Conservation (phyloP, 2,329 filamentous ascomycete genomes). For the Thyridium curvatum region DNA sequence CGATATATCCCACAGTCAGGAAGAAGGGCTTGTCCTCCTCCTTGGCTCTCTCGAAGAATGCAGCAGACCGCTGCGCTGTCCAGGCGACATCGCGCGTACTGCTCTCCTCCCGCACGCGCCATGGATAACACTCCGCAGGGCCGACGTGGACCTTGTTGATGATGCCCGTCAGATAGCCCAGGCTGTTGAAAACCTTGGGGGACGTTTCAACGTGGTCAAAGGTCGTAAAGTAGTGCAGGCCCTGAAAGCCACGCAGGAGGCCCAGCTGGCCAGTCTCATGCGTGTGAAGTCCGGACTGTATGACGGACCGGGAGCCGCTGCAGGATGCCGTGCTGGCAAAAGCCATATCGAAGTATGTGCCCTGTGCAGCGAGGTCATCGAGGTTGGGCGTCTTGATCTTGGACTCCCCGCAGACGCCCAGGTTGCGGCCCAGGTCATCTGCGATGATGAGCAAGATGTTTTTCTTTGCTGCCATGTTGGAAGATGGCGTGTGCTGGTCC, state of each 20-base stretch:
- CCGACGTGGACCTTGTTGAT: constrained; percentile 41
- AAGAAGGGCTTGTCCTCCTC: constrained; percentile 26
- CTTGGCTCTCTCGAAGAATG: constrained; percentile 27
- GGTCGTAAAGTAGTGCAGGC: constrained; percentile 31
- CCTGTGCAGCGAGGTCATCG: constrained; percentile 27
- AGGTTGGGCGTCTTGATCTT: constrained; percentile 26
- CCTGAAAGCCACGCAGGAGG: constrained; percentile 15
- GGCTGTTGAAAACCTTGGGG: constrained; percentile 26
- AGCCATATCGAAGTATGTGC: constrained; percentile 27
- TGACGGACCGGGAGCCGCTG: constrained; percentile 33
- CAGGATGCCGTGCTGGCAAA: constrained; percentile 39
- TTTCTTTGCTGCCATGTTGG: constrained; percentile 8
- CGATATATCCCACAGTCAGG: constrained; percentile 35
- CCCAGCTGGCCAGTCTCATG: constrained; percentile 40
- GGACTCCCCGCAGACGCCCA: constrained; percentile 26
- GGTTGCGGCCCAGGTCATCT: constrained; percentile 32
- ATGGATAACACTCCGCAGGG: constrained; percentile 28
- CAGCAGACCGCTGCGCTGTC: constrained; percentile 21
- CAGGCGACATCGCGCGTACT: constrained; percentile 30
- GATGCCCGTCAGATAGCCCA: constrained; percentile 35
- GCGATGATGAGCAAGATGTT: constrained; percentile 33
- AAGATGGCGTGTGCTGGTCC: too few relatives aligned
- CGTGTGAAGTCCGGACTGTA: constrained; percentile 40
- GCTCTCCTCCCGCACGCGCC: constrained; percentile 28
- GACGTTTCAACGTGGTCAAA: constrained; percentile 33